These are phyloP conservation scores for Coemansia sp. DNA, from an alignment of 192 early-diverging fungal species.

Conservation along the genomic window DNA sequence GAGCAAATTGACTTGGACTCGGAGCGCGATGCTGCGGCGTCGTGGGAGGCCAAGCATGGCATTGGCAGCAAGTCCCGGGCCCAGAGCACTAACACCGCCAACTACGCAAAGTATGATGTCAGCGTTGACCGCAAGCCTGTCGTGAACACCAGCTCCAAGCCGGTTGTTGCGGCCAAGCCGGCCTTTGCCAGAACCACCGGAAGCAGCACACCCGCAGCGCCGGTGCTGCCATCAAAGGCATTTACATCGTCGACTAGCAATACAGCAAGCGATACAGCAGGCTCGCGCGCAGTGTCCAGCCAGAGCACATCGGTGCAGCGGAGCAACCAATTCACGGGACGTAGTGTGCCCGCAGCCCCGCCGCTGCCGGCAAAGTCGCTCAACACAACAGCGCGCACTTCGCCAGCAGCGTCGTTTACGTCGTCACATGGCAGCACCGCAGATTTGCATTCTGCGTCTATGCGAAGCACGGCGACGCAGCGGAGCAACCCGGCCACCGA, in stretches of 20 bases:
- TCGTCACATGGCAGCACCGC: too few relatives aligned
- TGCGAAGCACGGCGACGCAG: neutral
- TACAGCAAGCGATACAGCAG: too few relatives aligned
- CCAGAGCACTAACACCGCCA: neutral
- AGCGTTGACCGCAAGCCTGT: neutral
- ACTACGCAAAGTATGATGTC: too few relatives aligned
- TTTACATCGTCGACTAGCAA: too few relatives aligned
- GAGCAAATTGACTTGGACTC: slow-evolving; percentile 7
- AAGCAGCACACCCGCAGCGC: too few relatives aligned
- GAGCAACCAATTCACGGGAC: too few relatives aligned
- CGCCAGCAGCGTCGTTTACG: neutral
- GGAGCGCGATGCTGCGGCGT: slow-evolving; percentile 28
- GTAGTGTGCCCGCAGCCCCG: neutral
- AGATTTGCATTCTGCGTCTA: too few relatives aligned
- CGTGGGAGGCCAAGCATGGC: slow-evolving; percentile 25
- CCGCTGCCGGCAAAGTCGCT: neutral
- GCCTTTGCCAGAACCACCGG: too few relatives aligned
- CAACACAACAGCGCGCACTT: neutral
- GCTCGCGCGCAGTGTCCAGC: too few relatives aligned
- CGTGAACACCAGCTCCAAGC: neutral
- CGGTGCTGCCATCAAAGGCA: too few relatives aligned
- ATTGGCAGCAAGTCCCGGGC: slow-evolving; percentile 8
- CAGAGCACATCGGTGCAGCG: too few relatives aligned
- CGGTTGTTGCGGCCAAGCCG: neutral
- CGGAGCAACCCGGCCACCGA: slow-evolving; percentile 19